A percentile compares a stretch with the other conserved stretches of the same genome.
Evolutionary conservation across 2,329 filamentous ascomycete species (phyloP).

Genomic region (Pseudocercospora fijiensis): DNA sequence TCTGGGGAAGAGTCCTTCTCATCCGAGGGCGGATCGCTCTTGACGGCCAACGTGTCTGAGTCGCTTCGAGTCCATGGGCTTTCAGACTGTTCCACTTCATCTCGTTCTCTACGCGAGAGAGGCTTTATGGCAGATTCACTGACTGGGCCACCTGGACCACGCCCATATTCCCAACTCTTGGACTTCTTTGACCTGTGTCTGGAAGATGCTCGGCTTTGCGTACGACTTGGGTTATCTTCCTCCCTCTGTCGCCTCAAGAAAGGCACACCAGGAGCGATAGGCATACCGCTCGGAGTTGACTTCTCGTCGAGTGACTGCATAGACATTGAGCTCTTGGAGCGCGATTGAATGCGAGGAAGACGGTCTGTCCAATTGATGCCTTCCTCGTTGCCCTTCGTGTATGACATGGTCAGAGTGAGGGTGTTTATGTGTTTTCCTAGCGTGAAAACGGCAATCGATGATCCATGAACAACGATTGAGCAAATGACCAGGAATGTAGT

Average conservation of each 20-base stretch:
- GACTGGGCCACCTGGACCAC: slow-evolving; percentile 80
- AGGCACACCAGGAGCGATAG: slow-evolving; percentile 64
- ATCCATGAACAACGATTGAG: slow-evolving; percentile 93
- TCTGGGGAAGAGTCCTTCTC: slow-evolving; percentile 23
- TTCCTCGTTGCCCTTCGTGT: slow-evolving; percentile 85
- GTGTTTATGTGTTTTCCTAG: slow-evolving; percentile 98
- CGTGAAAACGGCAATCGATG: slow-evolving; percentile 97
- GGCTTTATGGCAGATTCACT: slow-evolving; percentile 87
- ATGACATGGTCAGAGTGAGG: slow-evolving; percentile 90
- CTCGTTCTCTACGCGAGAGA: slow-evolving; percentile 41
- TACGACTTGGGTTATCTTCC: slow-evolving; percentile 67
- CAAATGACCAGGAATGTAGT: slow-evolving; percentile 90
- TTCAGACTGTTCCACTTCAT: slow-evolving; percentile 4
- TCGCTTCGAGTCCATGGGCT: slow-evolving; percentile 40
- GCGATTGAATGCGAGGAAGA: slow-evolving; percentile 76
- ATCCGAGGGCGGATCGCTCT: slow-evolving; percentile 32
- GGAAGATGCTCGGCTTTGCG: slow-evolving; percentile 63
- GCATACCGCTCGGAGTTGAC: slow-evolving; percentile 62
- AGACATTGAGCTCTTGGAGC: slow-evolving; percentile 78
- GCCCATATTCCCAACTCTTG: slow-evolving; percentile 66
- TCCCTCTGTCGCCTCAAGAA: slow-evolving; percentile 77
- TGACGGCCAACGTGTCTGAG: slow-evolving; percentile 46
- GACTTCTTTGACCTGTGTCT: slow-evolving; percentile 61
- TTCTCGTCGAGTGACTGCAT: slow-evolving; percentile 59
- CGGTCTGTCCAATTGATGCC: slow-evolving; percentile 94